Evolutionary conservation across 768 basidiomycete species (phyloP), one percentile per base, ranked within the genome.

Genomic region (Pseudohyphozyma bogoriensis): DNA sequence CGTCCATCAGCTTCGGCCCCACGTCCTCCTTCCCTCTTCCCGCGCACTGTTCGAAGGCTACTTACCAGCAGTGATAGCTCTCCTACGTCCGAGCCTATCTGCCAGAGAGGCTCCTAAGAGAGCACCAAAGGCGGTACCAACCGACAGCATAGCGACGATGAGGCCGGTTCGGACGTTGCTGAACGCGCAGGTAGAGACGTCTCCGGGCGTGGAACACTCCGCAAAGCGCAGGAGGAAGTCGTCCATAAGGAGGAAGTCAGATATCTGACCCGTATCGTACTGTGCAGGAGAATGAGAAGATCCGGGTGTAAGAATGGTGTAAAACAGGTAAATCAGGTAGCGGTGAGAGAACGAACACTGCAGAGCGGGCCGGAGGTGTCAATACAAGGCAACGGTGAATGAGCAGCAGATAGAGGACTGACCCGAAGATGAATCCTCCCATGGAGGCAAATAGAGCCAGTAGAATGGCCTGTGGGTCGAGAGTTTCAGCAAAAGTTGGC

Each of bases 241-340:
- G 15, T 78, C 70, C 84, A 87, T 85, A 72, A 85, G 74, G 31
- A 85, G 75, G 66, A 88, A 84, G 70, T 85, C 84, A 54, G 82
- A 82, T 63, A 88, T 87, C 72, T 87, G 85, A 29, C 85, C 85
- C 85, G 84, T 13, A 51, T 42, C 40, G 40, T 42, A 42, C 40
- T 42, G 40, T 42, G 8, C 40, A n/a, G 10, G 40, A 10, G 37
- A 37, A n/a, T n/a, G n/a, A n/a, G n/a, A n/a, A n/a, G n/a, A n/a
- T n/a, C n/a, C n/a, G n/a, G n/a, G n/a, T n/a, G n/a, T n/a, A n/a
- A n/a, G n/a, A n/a, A n/a, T n/a, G n/a, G n/a, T n/a, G n/a, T n/a
- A n/a, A n/a, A n/a, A n/a, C n/a, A n/a, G n/a, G n/a, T n/a, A n/a
- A n/a, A n/a, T n/a, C n/a, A n/a, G n/a, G n/a, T n/a, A n/a, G n/a